phyloP scores from a whole-genome alignment of 208 protist genomes.

The Leishmania mexicana region DNA sequence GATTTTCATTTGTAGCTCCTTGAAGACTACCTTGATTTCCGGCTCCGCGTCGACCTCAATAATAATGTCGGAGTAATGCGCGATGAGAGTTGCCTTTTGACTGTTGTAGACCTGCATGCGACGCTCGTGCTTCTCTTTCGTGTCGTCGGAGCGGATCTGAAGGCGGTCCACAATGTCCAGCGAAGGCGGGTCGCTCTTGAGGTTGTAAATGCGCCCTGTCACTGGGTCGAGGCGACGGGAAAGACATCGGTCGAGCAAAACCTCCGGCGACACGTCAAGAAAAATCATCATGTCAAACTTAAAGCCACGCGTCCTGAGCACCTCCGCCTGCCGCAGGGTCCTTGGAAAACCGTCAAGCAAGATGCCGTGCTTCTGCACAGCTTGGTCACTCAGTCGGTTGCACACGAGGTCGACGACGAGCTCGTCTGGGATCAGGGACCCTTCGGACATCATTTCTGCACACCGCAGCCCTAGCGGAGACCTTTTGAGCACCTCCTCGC shows the following conservation, averaged over 20 bases:
- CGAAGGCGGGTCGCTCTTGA: constrained; percentile 75
- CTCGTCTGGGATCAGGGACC: constrained; percentile 82
- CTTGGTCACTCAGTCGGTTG: constrained; percentile 32
- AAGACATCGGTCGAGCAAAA: constrained; percentile 66
- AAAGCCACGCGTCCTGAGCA: constrained; percentile 54
- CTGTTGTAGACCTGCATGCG: constrained; percentile 75
- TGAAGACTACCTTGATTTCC: constrained; percentile 51
- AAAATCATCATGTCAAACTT: constrained; percentile 77
- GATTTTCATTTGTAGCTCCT: constrained; percentile 31
- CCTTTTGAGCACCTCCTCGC: constrained; percentile 77
- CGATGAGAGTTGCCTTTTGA: constrained; percentile 63
- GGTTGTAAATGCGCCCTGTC: constrained; percentile 77
- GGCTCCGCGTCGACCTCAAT: constrained; percentile 63
- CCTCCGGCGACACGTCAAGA: constrained; percentile 52
- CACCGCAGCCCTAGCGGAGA: constrained; percentile 61
- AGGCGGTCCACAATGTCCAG: constrained; percentile 67
- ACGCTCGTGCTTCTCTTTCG: constrained; percentile 66
- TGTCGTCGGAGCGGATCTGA: constrained; percentile 84
- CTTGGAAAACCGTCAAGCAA: constrained; percentile 96
- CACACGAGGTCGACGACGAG: constrained; percentile 80
- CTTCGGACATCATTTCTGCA: constrained; percentile 59
- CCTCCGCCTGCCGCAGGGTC: constrained; percentile 88
- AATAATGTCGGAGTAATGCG: constrained; percentile 56
- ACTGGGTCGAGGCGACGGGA: constrained; percentile 71
- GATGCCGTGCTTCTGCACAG: constrained; percentile 57